phyloP scores from a whole-genome alignment of 148 eudicot genomes.

The Cornus kousa region DNA sequence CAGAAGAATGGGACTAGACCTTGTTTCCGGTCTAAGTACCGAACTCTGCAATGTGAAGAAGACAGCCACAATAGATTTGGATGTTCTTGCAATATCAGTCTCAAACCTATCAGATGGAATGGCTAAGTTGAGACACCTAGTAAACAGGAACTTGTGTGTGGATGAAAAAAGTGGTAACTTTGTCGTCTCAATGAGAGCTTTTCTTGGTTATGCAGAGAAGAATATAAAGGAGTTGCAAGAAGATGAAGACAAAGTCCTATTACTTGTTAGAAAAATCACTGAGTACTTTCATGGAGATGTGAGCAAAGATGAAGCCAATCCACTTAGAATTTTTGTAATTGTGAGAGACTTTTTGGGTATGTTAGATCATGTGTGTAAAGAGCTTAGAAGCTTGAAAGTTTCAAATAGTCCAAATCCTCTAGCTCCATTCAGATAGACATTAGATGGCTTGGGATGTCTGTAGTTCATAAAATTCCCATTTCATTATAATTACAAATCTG shows the following conservation, averaged over 20 bases:
- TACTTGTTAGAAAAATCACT: conserved; percentile 56
- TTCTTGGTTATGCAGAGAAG: conserved; percentile 47
- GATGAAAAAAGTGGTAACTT: conserved; percentile 37
- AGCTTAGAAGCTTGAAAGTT: conserved; percentile 51
- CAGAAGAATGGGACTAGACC: conserved; percentile 73
- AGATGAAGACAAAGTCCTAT: conserved; percentile 54
- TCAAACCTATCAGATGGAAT: conserved; percentile 62
- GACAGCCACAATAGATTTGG: conserved; percentile 77
- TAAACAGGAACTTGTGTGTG: conserved; percentile 27
- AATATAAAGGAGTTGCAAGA: conserved; percentile 49
- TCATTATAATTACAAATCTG: conserved; percentile 7
- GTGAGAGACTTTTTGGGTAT: conserved; percentile 74
- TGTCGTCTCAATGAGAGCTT: conserved; percentile 45
- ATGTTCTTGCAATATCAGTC: conserved; percentile 70
- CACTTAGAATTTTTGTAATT: conserved; percentile 64
- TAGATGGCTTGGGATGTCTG: conserved; percentile 1
- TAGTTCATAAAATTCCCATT: conserved; percentile 4
- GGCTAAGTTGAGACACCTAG: conserved; percentile 37
- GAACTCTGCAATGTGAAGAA: conserved; percentile 84
- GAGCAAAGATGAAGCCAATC: conserved; percentile 68
- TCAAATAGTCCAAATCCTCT: conserved; percentile 53
- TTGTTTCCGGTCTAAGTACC: conserved; percentile 65
- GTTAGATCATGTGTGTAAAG: conserved; percentile 81
- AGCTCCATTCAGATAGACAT: conserved; percentile 55
- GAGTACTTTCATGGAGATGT: conserved; percentile 84